phyloP scores from a whole-genome alignment of 2,329 filamentous ascomycete species.

The Verticillium tricorpus region DNA sequence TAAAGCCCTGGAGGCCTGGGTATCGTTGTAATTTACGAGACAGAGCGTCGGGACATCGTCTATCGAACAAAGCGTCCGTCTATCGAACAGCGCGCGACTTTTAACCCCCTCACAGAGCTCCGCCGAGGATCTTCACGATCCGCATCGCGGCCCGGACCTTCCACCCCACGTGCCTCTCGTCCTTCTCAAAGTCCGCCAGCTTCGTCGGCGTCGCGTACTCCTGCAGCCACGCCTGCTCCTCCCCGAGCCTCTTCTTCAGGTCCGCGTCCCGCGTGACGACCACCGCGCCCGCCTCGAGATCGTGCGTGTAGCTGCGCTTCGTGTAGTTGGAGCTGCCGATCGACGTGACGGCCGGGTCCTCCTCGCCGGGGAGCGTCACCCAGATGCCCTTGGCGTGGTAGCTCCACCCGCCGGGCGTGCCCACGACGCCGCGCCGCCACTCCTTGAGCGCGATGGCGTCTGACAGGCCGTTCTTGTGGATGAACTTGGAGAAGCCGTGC shows the following conservation, averaged over 20 bases:
- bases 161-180: slow-evolving; percentile 78
- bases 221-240: slow-evolving; percentile 78
- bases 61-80: too few relatives aligned
- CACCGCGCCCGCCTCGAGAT: slow-evolving; percentile 83
- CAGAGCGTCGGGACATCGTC: too few relatives aligned
- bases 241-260: slow-evolving; percentile 67
- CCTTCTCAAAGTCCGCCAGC: slow-evolving; percentile 72
- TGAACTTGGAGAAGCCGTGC: slow-evolving; percentile 67
- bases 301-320: slow-evolving; percentile 84
- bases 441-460: slow-evolving; percentile 71
- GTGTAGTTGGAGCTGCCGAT: slow-evolving; percentile 96
- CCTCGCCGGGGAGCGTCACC: slow-evolving; percentile 67
- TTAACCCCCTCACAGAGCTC: slow-evolving; percentile 60
- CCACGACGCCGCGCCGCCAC: slow-evolving; percentile 80
- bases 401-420: slow-evolving; percentile 82
- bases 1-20: too few relatives aligned
- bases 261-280: slow-evolving; percentile 75
- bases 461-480: slow-evolving; percentile 40
- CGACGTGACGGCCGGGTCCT: slow-evolving; percentile 70
- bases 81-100: too few relatives aligned
- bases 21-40: too few relatives aligned
- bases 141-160: slow-evolving; percentile 89
- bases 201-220: slow-evolving; percentile 66
- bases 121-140: slow-evolving; percentile 82
- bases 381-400: slow-evolving; percentile 97